phyloP scores from a whole-genome alignment of 495 filamentous ascomycete species.

The Xylaria cubensis region DNA sequence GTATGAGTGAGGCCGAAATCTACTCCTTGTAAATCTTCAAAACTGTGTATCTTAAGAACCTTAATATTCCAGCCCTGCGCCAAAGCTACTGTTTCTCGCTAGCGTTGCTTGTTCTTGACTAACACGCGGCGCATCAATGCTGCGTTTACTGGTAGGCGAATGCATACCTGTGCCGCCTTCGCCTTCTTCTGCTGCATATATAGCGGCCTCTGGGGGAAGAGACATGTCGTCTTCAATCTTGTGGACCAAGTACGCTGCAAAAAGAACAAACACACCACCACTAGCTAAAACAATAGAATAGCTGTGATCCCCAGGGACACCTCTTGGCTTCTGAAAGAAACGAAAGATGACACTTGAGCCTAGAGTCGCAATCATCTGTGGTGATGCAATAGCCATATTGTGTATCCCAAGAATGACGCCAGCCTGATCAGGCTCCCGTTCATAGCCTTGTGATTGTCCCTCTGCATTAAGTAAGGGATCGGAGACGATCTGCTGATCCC shows the following conservation, averaged over 20 bases:
- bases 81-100: slow-evolving; percentile 55
- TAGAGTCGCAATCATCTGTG: slow-evolving; percentile 86
- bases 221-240: slow-evolving; percentile 53
- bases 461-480: slow-evolving; percentile 36
- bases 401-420: slow-evolving; percentile 90
- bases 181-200: slow-evolving; percentile 50
- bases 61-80: slow-evolving; percentile 53
- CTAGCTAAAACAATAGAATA: slow-evolving; percentile 84
- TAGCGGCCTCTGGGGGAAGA: slow-evolving; percentile 37
- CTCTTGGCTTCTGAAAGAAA: slow-evolving; percentile 80
- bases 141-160: slow-evolving; percentile 42
- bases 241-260: slow-evolving; percentile 73
- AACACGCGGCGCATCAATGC: slow-evolving; percentile 42
- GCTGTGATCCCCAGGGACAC: slow-evolving; percentile 80
- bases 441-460: slow-evolving; percentile 43
- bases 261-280: slow-evolving; percentile 76
- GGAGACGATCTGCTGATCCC: slow-evolving; percentile 7
- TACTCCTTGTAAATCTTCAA: background rate
- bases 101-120: slow-evolving; percentile 52
- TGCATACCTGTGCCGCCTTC: slow-evolving; percentile 39
- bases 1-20: background rate
- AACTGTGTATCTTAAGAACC: background rate
- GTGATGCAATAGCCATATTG: slow-evolving; percentile 87
- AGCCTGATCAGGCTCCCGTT: slow-evolving; percentile 71
- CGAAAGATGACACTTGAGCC: slow-evolving; percentile 82